These are phyloP conservation scores for Boletus rufocinnamomeus DNA, from an alignment of 768 basidiomycete genomes.

Conservation along the genomic window DNA sequence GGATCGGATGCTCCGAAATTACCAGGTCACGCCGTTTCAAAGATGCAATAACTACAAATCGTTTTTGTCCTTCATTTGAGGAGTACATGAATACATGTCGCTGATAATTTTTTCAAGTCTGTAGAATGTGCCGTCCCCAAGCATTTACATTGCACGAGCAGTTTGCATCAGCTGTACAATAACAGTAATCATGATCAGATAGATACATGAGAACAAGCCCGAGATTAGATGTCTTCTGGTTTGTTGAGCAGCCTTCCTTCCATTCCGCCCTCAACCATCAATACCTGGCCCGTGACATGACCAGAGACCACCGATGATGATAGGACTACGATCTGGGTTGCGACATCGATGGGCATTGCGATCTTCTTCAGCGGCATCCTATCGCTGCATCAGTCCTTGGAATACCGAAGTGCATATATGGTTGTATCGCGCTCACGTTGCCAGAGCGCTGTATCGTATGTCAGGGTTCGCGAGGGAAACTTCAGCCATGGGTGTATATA, in stretches of 20 bases:
- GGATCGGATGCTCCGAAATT: too few relatives aligned
- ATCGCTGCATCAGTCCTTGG: background rate
- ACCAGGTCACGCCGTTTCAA: background rate
- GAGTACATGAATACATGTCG: background rate
- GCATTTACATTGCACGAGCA: background rate
- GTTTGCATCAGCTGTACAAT: background rate
- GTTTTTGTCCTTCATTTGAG: background rate
- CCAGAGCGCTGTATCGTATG: constrained; percentile 58
- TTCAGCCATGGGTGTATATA: constrained; percentile 62
- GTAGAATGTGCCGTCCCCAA: background rate
- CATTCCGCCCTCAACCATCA: background rate
- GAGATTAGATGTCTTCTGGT: background rate
- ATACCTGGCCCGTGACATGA: constrained; percentile 43
- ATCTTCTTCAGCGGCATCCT: constrained; percentile 72
- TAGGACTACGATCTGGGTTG: constrained; percentile 59
- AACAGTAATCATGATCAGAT: background rate
- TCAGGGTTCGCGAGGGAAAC: constrained; percentile 55
- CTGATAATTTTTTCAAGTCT: background rate
- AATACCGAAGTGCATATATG: background rate
- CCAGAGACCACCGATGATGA: constrained; percentile 62
- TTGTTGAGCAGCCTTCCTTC: background rate
- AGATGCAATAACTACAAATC: background rate
- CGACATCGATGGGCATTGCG: constrained; percentile 62
- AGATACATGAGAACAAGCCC: background rate
- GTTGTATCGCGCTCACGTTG: constrained; percentile 52